Evolutionary conservation across 2,329 filamentous ascomycete species (phyloP), one percentile per base, ranked within the genome.

Genomic region (Hypoxylon sp.): DNA sequence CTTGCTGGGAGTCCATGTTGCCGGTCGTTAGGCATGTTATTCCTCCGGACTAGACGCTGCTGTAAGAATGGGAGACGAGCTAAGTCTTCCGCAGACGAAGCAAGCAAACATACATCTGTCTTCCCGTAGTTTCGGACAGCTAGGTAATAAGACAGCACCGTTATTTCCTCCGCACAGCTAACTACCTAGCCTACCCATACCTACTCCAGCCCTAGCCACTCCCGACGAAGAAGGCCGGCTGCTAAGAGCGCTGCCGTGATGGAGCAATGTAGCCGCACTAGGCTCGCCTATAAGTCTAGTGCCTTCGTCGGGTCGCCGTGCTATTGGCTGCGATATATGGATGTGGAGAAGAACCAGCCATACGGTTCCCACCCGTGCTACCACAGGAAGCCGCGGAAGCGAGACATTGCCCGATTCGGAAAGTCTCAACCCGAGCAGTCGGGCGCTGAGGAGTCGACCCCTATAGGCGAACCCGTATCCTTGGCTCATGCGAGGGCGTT

Each of bases 1-100:
- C 24, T 24, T 42, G 56, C n/a, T 55, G 21, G 35, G 55, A 38
- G 29, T 43, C 29, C 37, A 50, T 55, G 21, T 38, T 50, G 29
- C 27, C 23, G 21, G 26, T 35, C 15, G 45, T 41, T 20, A 15
- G 9, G 26, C 45, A 58, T 29, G 45, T 21, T 49, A 35, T 24
- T 35, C n/a, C n/a, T n/a, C 38, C 33, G 27, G 11, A 21, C 26
- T 13, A 43, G 15, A 27, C 4, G 35, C 27, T 35, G 15, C 31
- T 31, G 21, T 20, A 26, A 20, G 46, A 52, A n/a, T n/a, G n/a
- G n/a, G n/a, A n/a, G n/a, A n/a, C n/a, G 35, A 35, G 4, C 38
- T 20, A 47, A 43, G 17, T 17, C 13, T 47, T 38, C 42, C 41
- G 37, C 51, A n/a, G 23, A 5, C 18, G 21, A 46, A 29, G 40